Evolutionary conservation across 208 protist species (phyloP).

Genomic region (Herpetomonas samuelpessoai): DNA sequence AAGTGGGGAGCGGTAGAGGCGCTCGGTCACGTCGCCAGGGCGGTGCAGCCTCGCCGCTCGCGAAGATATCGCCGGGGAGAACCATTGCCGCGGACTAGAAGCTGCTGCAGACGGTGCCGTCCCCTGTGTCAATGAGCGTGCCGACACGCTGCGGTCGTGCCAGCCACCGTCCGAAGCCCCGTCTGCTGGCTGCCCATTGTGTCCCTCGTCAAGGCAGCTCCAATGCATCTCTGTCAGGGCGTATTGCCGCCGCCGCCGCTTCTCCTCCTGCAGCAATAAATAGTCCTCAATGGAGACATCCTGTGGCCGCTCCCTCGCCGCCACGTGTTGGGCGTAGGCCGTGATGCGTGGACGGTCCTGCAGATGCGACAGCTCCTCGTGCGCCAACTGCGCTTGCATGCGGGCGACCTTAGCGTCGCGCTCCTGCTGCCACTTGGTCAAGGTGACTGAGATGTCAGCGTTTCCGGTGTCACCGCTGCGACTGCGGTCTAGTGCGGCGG

Average conservation of each 20-base stretch:
- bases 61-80: constrained; percentile 40
- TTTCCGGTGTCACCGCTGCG: constrained; percentile 13
- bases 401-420: constrained; percentile 27
- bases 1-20: constrained; percentile 32
- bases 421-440: constrained; percentile 35
- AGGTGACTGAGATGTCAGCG: constrained; percentile 18
- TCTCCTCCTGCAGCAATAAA: constrained; percentile 46
- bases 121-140: not conserved
- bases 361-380: constrained; percentile 28
- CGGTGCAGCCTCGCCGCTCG: constrained; percentile 36
- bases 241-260: constrained; percentile 51
- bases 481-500: constrained; percentile 17
- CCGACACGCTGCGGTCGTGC: not conserved
- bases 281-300: constrained; percentile 47
- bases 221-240: constrained; percentile 29
- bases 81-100: constrained; percentile 6
- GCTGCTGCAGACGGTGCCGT: not conserved
- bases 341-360: constrained; percentile 45
- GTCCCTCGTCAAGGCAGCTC: constrained; percentile 7
- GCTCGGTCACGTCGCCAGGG: constrained; percentile 47
- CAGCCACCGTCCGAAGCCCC: not conserved
- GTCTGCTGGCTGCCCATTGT: not conserved
- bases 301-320: constrained; percentile 15
- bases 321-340: constrained; percentile 43
- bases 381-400: constrained; percentile 27